These are phyloP conservation scores for Monilinia aucupariae DNA, from an alignment of 2,329 filamentous ascomycete species.

Conservation along the genomic window DNA sequence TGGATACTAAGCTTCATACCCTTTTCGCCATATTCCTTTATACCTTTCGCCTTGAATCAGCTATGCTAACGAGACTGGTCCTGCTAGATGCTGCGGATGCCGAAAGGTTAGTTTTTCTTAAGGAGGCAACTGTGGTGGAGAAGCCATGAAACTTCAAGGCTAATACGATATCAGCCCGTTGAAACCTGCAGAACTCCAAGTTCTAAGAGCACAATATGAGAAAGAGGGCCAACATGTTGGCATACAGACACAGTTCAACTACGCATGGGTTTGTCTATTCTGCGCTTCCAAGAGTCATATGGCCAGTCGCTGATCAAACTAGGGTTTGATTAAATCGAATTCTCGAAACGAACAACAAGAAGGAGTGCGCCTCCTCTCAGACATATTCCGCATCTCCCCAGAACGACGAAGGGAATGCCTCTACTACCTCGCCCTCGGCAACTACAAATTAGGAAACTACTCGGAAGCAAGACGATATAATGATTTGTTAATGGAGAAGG, in stretches of 20 bases:
- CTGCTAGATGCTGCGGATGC: slow-evolving; percentile 87
- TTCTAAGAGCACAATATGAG: slow-evolving; percentile 89
- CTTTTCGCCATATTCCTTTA: slow-evolving; percentile 28
- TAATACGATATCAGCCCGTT: slow-evolving; percentile 59
- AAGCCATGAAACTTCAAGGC: slow-evolving; percentile 5
- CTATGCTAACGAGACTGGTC: slow-evolving; percentile 31
- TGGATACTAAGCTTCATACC: slow-evolving; percentile 30
- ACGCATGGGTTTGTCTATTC: slow-evolving; percentile 72
- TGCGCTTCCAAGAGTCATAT: neutral
- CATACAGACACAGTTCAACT: slow-evolving; percentile 99
- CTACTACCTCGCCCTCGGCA: slow-evolving; percentile 94
- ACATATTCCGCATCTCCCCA: slow-evolving; percentile 90
- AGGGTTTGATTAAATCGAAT: slow-evolving; percentile 94
- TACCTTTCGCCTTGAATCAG: slow-evolving; percentile 27
- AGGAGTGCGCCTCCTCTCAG: slow-evolving; percentile 85
- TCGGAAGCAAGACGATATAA: slow-evolving; percentile 93
- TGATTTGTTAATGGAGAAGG: slow-evolving; percentile 82
- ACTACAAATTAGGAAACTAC: slow-evolving; percentile 98
- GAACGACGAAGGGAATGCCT: slow-evolving; percentile 95
- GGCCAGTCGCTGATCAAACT: slow-evolving; percentile 7
- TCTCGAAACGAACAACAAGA: slow-evolving; percentile 82
- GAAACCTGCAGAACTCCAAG: slow-evolving; percentile 85
- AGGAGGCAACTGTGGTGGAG: neutral
- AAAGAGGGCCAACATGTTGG: slow-evolving; percentile 97
- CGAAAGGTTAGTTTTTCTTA: slow-evolving; percentile 65